Evolutionary conservation across 2,329 filamentous ascomycete genomes (phyloP).

Genomic region (Bretziella fagacearum): DNA sequence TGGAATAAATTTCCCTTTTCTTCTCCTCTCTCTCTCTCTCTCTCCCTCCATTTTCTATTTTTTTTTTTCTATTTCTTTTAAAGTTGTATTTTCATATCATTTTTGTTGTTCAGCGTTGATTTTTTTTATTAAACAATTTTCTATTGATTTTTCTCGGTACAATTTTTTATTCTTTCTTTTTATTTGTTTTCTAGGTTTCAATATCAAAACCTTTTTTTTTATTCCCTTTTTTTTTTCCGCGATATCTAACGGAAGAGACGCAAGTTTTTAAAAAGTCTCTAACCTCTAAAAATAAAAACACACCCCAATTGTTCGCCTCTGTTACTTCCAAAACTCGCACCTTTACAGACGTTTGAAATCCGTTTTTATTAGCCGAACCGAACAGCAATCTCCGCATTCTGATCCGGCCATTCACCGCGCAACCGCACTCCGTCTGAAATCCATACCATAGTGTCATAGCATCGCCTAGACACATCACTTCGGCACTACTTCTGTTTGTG

Average conservation of each 20-base stretch:
- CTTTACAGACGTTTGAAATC: constrained; percentile 2
- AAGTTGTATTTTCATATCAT: constrained; percentile 4
- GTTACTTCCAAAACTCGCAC: not conserved
- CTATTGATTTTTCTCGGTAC: not conserved
- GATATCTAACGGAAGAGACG: constrained; percentile 1
- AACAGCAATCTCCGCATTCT: not conserved
- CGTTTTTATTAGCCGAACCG: not conserved
- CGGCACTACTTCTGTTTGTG: constrained; percentile 9
- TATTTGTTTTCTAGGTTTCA: too few relatives aligned
- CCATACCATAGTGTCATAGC: constrained; percentile 2
- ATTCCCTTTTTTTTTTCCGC: not conserved
- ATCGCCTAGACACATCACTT: not conserved
- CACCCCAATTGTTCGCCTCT: constrained; percentile 4
- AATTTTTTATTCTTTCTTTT: not conserved
- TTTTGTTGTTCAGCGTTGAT: constrained; percentile 8
- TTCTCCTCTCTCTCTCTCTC: not conserved
- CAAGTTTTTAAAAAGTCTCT: not conserved
- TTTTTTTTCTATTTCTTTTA: constrained; percentile 4
- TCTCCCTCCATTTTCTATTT: constrained; percentile 5
- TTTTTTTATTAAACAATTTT: not conserved
- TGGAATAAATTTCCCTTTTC: constrained; percentile 12
- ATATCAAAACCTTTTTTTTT: not conserved
- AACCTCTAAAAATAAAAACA: constrained; percentile 6
- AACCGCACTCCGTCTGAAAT: not conserved
- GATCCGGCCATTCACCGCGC: not conserved